A percentile compares a stretch with the other conserved stretches of the same genome.
phyloP scores from a whole-genome alignment of 2,329 filamentous ascomycete genomes.

The Beauveria sp. region DNA sequence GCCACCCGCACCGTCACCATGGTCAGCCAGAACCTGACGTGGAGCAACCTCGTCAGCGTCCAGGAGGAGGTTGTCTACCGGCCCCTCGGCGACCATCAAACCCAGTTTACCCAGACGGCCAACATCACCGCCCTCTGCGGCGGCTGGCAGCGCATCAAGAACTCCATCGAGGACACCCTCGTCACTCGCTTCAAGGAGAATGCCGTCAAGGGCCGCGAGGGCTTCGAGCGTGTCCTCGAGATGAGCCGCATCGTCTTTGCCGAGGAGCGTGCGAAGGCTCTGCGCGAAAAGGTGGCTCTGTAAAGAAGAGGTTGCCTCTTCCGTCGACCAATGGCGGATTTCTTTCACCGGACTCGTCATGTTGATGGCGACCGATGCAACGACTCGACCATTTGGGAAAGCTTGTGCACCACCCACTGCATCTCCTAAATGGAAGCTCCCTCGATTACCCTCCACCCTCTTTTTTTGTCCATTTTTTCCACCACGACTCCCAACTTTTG shows the following conservation, averaged over 20 bases:
- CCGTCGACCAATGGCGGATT: too few species aligned
- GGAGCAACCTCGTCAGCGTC: slow-evolving; percentile 81
- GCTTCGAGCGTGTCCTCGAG: slow-evolving; percentile 88
- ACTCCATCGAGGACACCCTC: slow-evolving; percentile 87
- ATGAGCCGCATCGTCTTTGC: slow-evolving; percentile 90
- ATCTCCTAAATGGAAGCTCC: not conserved
- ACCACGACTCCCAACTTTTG: slow-evolving; percentile 11
- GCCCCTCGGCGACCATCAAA: slow-evolving; percentile 52
- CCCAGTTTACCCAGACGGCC: slow-evolving; percentile 81
- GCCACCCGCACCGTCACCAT: slow-evolving; percentile 81
- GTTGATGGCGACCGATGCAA: not conserved
- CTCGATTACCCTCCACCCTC: not conserved
- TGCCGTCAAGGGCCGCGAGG: slow-evolving; percentile 80
- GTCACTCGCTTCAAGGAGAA: slow-evolving; percentile 89
- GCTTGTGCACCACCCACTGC: not conserved
- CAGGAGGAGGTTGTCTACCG: slow-evolving; percentile 88
- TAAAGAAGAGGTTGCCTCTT: not conserved
- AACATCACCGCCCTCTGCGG: slow-evolving; percentile 91
- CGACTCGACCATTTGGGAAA: not conserved
- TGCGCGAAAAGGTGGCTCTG: slow-evolving; percentile 3
- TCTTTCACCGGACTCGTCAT: not conserved
- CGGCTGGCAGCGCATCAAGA: slow-evolving; percentile 95
- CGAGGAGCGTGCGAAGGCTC: slow-evolving; percentile 65
- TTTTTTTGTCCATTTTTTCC: not conserved
- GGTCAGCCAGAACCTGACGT: slow-evolving; percentile 92